These are phyloP conservation scores for Mycosphaerelloides madeirae DNA, from an alignment of 2,329 filamentous ascomycete species.

Conservation along the genomic window DNA sequence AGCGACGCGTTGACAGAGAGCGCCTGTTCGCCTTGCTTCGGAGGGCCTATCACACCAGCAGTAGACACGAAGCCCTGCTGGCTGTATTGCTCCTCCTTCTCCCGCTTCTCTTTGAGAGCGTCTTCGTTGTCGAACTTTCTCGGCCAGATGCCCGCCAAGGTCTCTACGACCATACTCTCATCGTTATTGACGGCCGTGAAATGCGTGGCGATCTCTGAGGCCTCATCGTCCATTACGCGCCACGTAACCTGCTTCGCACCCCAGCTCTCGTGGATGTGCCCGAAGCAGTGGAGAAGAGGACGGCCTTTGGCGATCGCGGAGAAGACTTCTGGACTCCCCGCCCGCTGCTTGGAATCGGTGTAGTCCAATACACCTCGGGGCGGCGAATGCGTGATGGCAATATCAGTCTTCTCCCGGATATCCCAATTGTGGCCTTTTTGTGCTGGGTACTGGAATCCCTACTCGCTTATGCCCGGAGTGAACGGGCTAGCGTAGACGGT, in stretches of 20 bases:
- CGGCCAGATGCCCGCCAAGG: slow-evolving; percentile 24
- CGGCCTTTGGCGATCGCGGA: slow-evolving; percentile 47
- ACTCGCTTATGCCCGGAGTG: slow-evolving; percentile 49
- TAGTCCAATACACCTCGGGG: slow-evolving; percentile 49
- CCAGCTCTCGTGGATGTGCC: slow-evolving; percentile 57
- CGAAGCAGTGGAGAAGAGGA: slow-evolving; percentile 57
- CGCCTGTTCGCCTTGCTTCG: slow-evolving; percentile 44
- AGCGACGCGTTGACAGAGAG: slow-evolving; percentile 59
- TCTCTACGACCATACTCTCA: slow-evolving; percentile 36
- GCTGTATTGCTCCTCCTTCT: slow-evolving; percentile 19
- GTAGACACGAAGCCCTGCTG: slow-evolving; percentile 24
- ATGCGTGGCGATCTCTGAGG: slow-evolving; percentile 30
- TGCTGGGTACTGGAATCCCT: slow-evolving; percentile 51
- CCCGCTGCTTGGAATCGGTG: slow-evolving; percentile 31
- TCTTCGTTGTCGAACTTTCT: slow-evolving; percentile 19
- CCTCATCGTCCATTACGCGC: slow-evolving; percentile 25
- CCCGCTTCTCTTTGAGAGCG: slow-evolving; percentile 13
- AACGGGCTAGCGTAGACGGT: slow-evolving; percentile 52
- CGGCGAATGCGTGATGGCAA: slow-evolving; percentile 60
- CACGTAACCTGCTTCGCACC: slow-evolving; percentile 41
- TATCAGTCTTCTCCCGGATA: slow-evolving; percentile 41
- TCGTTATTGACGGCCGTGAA: slow-evolving; percentile 45
- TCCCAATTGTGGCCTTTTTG: slow-evolving; percentile 41
- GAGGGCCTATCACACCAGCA: slow-evolving; percentile 2
- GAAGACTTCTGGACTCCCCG: slow-evolving; percentile 54